A percentile compares a stretch with the other conserved stretches of the same genome.
phyloP scores from a whole-genome alignment of 305 asterid species.

The Solanum aculeatissimum region DNA sequence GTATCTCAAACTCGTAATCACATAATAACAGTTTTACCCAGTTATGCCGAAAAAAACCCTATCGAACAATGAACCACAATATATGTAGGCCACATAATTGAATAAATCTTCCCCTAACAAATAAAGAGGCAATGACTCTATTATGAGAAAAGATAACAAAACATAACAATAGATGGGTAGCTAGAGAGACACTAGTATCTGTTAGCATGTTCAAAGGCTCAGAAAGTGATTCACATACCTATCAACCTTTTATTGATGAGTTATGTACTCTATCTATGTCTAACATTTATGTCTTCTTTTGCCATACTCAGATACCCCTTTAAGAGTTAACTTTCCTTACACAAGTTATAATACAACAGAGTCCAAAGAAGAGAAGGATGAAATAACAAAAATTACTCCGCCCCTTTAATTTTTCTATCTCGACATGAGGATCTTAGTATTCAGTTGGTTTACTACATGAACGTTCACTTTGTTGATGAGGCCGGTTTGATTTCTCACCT shows the following conservation, averaged over 20 bases:
- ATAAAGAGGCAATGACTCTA: too few species aligned
- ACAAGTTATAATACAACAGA: not conserved
- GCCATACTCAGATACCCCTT: not conserved
- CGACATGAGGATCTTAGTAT: not conserved
- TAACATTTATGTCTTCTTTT: conserved; percentile 1
- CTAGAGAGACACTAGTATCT: not conserved
- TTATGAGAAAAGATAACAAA: too few species aligned
- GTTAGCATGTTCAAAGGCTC: not conserved
- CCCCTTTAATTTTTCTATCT: too few species aligned
- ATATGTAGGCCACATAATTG: too few species aligned
- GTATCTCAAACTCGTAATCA: too few species aligned
- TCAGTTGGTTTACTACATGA: not conserved
- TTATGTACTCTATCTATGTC: not conserved
- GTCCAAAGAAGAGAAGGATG: not conserved
- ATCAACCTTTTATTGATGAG: not conserved
- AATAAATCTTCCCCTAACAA: too few species aligned
- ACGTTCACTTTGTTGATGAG: not conserved
- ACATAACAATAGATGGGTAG: not conserved
- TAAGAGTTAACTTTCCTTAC: not conserved
- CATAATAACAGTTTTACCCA: too few species aligned
- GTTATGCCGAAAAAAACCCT: too few species aligned
- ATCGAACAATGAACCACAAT: too few species aligned
- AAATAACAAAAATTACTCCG: not conserved
- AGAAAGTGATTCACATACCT: not conserved
- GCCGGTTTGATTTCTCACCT: not conserved